Conservation (phyloP, 2,329 filamentous ascomycete species). For the Diaporthe caulivora region DNA sequence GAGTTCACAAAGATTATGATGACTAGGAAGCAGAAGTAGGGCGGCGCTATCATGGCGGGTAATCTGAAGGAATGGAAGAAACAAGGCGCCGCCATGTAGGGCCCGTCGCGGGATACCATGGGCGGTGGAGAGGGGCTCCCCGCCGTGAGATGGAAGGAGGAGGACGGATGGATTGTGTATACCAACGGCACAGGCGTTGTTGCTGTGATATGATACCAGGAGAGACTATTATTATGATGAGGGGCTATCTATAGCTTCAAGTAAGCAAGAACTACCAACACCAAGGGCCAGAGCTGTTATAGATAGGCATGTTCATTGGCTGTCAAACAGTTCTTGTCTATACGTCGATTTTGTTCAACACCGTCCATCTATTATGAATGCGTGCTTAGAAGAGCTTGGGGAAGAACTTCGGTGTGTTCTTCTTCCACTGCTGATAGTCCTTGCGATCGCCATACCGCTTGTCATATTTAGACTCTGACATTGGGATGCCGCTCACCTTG, state of each 20-base stretch:
- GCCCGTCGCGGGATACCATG: neutral
- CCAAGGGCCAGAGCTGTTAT: neutral
- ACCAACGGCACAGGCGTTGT: conserved; percentile 3
- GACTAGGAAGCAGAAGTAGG: conserved; percentile 48
- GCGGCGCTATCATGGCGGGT: conserved; percentile 13
- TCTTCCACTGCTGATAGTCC: conserved; percentile 78
- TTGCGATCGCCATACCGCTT: conserved; percentile 71
- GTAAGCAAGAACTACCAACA: conserved; percentile 6
- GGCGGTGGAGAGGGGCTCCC: conserved; percentile 12
- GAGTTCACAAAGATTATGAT: conserved; percentile 77
- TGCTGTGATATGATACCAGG: conserved; percentile 33
- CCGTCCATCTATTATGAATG: neutral
- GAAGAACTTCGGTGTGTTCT: conserved; percentile 73
- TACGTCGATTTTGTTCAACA: neutral
- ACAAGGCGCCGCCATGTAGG: neutral
- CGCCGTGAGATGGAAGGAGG: neutral
- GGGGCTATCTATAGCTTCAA: conserved; percentile 26
- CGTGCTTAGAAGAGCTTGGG: conserved; percentile 64
- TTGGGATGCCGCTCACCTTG: conserved; percentile 73
- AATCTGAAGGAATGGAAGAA: conserved; percentile 27
- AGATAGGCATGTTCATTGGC: neutral
- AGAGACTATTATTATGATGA: conserved; percentile 16
- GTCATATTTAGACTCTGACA: conserved; percentile 79
- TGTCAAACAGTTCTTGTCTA: conserved; percentile 18
- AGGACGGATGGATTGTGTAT: neutral